phyloP scores from a whole-genome alignment of 345 rosid genomes.

The Nephelium lappaceum region DNA sequence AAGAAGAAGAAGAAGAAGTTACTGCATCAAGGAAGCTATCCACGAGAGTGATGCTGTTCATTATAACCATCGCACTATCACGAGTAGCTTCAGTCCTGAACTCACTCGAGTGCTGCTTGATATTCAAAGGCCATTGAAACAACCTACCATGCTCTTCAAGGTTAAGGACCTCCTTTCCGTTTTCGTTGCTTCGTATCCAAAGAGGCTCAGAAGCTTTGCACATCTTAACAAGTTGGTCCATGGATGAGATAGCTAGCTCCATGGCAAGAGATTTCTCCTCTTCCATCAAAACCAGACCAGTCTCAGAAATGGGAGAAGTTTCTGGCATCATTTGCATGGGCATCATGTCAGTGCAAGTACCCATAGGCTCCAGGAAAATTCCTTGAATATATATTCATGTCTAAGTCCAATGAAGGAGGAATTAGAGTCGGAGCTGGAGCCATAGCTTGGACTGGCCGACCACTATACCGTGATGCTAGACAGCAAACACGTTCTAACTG shows the following conservation, averaged over 20 bases:
- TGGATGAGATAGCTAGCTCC: conserved; percentile 70
- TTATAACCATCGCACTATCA: conserved; percentile 72
- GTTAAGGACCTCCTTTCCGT: conserved; percentile 48
- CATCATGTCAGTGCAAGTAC: conserved; percentile 49
- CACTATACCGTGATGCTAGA: conserved; percentile 55
- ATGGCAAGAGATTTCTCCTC: conserved; percentile 71
- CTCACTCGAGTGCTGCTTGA: conserved; percentile 42
- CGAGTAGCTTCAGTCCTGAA: conserved; percentile 73
- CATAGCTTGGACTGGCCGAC: conserved; percentile 54
- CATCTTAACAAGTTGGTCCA: conserved; percentile 72
- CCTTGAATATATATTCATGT: conserved; percentile 66
- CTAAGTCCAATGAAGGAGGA: conserved; percentile 68
- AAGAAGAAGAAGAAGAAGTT: conserved; percentile 23
- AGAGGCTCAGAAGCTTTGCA: conserved; percentile 62
- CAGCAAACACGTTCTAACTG: conserved; percentile 81
- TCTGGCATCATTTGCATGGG: conserved; percentile 50
- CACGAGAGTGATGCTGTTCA: conserved; percentile 84
- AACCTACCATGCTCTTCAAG: conserved; percentile 62
- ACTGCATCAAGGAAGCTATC: conserved; percentile 86
- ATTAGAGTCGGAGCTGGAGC: conserved; percentile 39
- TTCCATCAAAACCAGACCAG: conserved; percentile 49
- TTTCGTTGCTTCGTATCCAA: conserved; percentile 55
- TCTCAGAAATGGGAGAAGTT: conserved; percentile 37
- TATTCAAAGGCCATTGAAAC: conserved; percentile 68
- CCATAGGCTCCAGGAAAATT: conserved; percentile 46